phyloP scores from a whole-genome alignment of 192 early-diverging fungal species.

The Gigaspora rosea region DNA sequence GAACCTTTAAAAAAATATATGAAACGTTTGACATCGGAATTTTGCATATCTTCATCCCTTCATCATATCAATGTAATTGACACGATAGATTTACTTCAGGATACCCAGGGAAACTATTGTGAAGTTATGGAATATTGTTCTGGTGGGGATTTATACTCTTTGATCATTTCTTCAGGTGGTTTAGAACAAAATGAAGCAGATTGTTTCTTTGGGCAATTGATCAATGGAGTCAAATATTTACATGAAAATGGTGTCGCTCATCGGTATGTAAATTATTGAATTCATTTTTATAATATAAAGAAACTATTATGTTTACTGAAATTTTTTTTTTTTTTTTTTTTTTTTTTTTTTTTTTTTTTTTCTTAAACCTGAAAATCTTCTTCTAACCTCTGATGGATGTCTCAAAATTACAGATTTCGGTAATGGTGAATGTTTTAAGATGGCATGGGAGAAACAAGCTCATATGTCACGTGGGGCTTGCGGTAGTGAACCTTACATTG shows the following conservation, averaged over 20 bases:
- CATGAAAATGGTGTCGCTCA: conserved; percentile 82
- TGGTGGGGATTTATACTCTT: conserved; percentile 76
- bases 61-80: conserved; percentile 77
- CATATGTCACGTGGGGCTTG: conserved; percentile 65
- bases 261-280: conserved; percentile 37
- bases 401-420: conserved; percentile 91
- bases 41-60: conserved; percentile 79
- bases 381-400: conserved; percentile 62
- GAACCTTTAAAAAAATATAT: conserved; percentile 56
- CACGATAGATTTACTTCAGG: conserved; percentile 73
- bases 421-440: conserved; percentile 75
- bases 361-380: conserved; percentile 86
- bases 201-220: conserved; percentile 78
- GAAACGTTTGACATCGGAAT: conserved; percentile 66
- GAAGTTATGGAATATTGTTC: conserved; percentile 86
- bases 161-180: conserved; percentile 64
- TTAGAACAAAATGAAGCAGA: conserved; percentile 52
- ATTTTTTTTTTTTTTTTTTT: conserved; percentile 1
- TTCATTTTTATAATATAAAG: background rate
- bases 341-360: conserved; percentile 35
- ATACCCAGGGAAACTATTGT: conserved; percentile 64
- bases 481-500: conserved; percentile 86
- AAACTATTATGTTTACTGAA: conserved; percentile 3
- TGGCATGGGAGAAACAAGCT: conserved; percentile 64
- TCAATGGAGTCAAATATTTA: conserved; percentile 74